These are phyloP conservation scores for Rhytidiadelphus loreus DNA, from an alignment of 225 moss, liverwort and hornwort species.

Conservation along the genomic window DNA sequence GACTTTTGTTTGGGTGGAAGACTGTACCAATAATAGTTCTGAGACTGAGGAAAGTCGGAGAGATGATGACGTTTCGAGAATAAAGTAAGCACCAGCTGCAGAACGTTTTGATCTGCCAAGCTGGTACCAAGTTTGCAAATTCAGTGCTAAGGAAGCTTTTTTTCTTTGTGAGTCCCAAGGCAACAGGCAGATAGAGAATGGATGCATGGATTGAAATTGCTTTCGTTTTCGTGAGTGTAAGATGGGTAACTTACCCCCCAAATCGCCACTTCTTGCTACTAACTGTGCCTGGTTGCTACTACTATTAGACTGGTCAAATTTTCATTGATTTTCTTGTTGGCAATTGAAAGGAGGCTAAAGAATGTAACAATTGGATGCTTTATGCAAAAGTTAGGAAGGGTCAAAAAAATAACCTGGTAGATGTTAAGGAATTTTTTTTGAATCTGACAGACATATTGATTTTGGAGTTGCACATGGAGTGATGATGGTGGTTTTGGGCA, in stretches of 20 bases:
- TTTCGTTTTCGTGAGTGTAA: not conserved
- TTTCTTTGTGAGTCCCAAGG: not conserved
- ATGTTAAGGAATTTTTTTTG: fast-evolving
- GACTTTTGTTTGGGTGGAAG: not conserved
- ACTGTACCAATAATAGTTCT: not conserved
- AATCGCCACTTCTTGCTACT: no score
- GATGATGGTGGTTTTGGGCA: not conserved
- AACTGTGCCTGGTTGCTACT: no score
- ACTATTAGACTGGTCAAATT: no score
- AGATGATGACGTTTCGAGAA: not conserved
- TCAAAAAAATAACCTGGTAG: not conserved
- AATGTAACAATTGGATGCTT: fast-evolving
- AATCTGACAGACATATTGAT: no score
- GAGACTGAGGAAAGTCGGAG: not conserved
- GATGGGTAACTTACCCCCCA: not conserved
- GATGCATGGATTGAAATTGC: not conserved
- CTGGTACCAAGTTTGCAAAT: not conserved
- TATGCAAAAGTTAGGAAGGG: not conserved
- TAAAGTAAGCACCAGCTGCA: not conserved
- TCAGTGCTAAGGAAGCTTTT: not conserved
- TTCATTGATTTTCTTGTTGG: not conserved
- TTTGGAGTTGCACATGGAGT: no score
- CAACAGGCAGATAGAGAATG: not conserved
- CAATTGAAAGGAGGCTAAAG: not conserved
- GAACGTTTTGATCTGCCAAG: not conserved